Evolutionary conservation across 148 eudicot species (phyloP).

Genomic region (Amaranthus hypochondriacus): DNA sequence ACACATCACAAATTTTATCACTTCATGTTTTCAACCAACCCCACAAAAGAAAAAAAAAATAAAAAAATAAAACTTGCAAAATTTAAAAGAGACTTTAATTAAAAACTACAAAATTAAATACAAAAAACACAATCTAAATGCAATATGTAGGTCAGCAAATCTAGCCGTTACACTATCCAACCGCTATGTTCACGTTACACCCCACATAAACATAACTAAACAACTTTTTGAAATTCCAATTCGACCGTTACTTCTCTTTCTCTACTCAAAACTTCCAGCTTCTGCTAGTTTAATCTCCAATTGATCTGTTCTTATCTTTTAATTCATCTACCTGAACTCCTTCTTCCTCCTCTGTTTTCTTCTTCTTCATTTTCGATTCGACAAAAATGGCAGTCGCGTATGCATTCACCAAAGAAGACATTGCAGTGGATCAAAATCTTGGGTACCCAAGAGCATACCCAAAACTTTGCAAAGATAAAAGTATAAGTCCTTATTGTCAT

Average conservation of each 20-base stretch:
- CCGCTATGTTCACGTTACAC: slow-evolving; percentile 14
- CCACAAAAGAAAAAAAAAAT: neutral
- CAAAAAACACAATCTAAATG: slow-evolving; percentile 19
- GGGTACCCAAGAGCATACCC: slow-evolving; percentile 87
- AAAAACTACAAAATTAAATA: neutral
- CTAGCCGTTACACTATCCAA: slow-evolving; percentile 54
- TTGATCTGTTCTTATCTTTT: neutral
- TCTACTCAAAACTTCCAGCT: slow-evolving; percentile 19
- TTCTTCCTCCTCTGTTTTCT: neutral
- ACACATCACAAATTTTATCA: no score
- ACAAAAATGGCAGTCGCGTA: slow-evolving; percentile 48
- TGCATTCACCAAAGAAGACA: slow-evolving; percentile 56
- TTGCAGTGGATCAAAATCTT: slow-evolving; percentile 59
- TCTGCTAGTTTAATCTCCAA: slow-evolving; percentile 3
- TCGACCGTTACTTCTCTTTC: slow-evolving; percentile 46
- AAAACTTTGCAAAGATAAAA: slow-evolving; percentile 70
- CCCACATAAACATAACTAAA: slow-evolving; percentile 7
- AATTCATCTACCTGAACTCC: neutral
- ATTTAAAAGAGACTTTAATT: neutral
- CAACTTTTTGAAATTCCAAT: slow-evolving; percentile 29
- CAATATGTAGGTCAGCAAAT: slow-evolving; percentile 22
- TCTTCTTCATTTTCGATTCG: neutral
- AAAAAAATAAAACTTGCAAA: neutral
- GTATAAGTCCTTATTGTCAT: slow-evolving; percentile 52
- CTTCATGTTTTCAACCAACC: neutral